Percentiles rank a stretch among this genome's conserved stretches.
These are phyloP conservation scores for Blastomyces emzantsi DNA, from an alignment of 2,329 filamentous ascomycete genomes.

Conservation along the genomic window DNA sequence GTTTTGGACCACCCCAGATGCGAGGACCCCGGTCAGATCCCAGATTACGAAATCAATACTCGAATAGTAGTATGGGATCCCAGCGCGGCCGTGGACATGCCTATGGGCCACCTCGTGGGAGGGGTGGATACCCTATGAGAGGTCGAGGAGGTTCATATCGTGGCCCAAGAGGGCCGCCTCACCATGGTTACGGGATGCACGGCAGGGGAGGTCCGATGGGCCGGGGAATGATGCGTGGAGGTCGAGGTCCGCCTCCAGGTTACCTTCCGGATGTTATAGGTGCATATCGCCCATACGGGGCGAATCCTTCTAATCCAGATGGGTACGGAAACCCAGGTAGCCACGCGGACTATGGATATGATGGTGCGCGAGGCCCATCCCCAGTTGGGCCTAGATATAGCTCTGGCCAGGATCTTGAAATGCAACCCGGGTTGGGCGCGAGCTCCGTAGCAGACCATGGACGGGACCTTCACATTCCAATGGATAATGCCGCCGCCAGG, in stretches of 20 bases:
- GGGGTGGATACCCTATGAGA: constrained; percentile 46
- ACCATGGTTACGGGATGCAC: constrained; percentile 37
- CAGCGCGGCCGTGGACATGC: constrained; percentile 33
- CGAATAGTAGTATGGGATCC: constrained; percentile 39
- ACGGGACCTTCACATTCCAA: constrained; percentile 22
- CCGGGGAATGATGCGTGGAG: constrained; percentile 38
- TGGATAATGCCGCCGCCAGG: constrained; percentile 62
- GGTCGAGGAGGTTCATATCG: constrained; percentile 37
- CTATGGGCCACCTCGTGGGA: constrained; percentile 43
- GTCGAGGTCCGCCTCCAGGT: constrained; percentile 40
- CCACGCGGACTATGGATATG: constrained; percentile 22
- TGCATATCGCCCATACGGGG: constrained; percentile 30
- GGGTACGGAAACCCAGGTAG: constrained; percentile 30
- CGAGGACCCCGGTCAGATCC: constrained; percentile 36
- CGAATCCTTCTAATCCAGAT: constrained; percentile 12
- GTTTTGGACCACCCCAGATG: constrained; percentile 26
- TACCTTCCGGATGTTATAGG: constrained; percentile 40
- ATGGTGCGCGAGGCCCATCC: constrained; percentile 24
- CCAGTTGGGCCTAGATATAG: constrained; percentile 29
- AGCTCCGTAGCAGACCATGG: constrained; percentile 14
- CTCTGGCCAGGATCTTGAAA: constrained; percentile 64
- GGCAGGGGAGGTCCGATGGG: constrained; percentile 27
- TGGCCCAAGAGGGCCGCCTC: constrained; percentile 27
- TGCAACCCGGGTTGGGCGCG: constrained; percentile 61
- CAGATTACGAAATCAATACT: constrained; percentile 39